phyloP scores from a whole-genome alignment of 345 rosid species.

The Salix arbutifolia region DNA sequence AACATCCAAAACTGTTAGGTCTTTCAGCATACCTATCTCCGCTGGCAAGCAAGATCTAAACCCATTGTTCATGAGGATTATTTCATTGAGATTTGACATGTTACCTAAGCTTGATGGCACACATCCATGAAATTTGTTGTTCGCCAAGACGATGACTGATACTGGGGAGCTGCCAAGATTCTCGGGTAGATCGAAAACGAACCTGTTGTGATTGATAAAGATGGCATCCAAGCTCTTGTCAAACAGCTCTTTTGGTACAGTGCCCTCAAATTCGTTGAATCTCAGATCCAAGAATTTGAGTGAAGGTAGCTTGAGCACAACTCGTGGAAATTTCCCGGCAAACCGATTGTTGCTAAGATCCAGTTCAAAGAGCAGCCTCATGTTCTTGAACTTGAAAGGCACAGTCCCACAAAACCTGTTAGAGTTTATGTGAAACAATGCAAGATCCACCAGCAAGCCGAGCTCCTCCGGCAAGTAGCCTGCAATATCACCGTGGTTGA shows the following conservation, averaged over 20 bases:
- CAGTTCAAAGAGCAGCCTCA: conserved; percentile 18
- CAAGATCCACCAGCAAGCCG: conserved; percentile 18
- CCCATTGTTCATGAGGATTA: conserved; percentile 17
- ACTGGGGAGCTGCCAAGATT: conserved; percentile 21
- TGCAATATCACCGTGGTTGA: conserved; percentile 27
- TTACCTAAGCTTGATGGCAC: conserved; percentile 23
- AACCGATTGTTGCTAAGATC: conserved; percentile 29
- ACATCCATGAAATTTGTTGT: conserved; percentile 21
- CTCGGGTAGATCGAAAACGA: conserved; percentile 17
- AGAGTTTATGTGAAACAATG: conserved; percentile 27
- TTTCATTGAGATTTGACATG: conserved; percentile 24
- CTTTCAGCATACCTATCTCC: conserved; percentile 23
- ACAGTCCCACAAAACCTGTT: conserved; percentile 29
- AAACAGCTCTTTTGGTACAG: conserved; percentile 19
- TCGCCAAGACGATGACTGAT: conserved; percentile 23
- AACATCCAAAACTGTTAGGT: conserved; percentile 22
- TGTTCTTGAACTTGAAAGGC: conserved; percentile 5
- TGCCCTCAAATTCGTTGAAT: conserved; percentile 24
- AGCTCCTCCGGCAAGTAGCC: conserved; percentile 27
- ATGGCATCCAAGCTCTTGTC: conserved; percentile 19
- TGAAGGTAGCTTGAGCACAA: conserved; percentile 7
- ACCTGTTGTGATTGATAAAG: conserved; percentile 27
- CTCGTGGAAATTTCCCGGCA: conserved; percentile 20
- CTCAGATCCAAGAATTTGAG: conserved; percentile 23
- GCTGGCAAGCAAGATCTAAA: conserved; percentile 19